Percentiles rank a stretch among this genome's conserved stretches.
Conservation (phyloP, 2,329 filamentous ascomycete species). For the Leptographium flavum region DNA sequence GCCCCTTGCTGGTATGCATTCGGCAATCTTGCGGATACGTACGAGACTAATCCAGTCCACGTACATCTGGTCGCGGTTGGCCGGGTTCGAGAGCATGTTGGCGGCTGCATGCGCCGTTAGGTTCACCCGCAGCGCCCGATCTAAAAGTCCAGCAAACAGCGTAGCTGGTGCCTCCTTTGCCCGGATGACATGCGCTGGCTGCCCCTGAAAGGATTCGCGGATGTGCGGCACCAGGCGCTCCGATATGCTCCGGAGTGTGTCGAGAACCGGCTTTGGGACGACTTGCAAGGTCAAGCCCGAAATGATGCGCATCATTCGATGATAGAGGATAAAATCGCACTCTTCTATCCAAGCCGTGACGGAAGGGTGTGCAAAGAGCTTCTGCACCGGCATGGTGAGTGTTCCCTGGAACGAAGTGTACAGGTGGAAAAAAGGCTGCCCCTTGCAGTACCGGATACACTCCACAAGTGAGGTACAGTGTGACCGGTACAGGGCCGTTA, state of each 20-base stretch:
- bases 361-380: slow-evolving; percentile 67
- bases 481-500: slow-evolving; percentile 79
- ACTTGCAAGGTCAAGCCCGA: slow-evolving; percentile 82
- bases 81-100: slow-evolving; percentile 78
- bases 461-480: slow-evolving; percentile 94
- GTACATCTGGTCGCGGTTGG: slow-evolving; percentile 92
- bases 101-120: slow-evolving; percentile 86
- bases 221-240: slow-evolving; percentile 70
- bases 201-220: slow-evolving; percentile 67
- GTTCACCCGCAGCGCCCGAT: slow-evolving; percentile 82
- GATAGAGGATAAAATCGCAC: slow-evolving; percentile 90
- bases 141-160: slow-evolving; percentile 73
- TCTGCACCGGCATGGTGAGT: slow-evolving; percentile 91
- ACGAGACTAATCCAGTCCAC: slow-evolving; percentile 68
- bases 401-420: slow-evolving; percentile 94
- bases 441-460: slow-evolving; percentile 88
- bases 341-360: slow-evolving; percentile 89
- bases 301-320: slow-evolving; percentile 90
- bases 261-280: slow-evolving; percentile 73
- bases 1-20: slow-evolving; percentile 45
- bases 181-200: slow-evolving; percentile 71
- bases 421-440: slow-evolving; percentile 90
- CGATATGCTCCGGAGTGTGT: slow-evolving; percentile 77
- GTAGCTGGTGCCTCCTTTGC: slow-evolving; percentile 82
- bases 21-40: slow-evolving; percentile 46